Evolutionary conservation across 345 rosid genomes (phyloP).

Genomic region (Eucalyptus marginata): DNA sequence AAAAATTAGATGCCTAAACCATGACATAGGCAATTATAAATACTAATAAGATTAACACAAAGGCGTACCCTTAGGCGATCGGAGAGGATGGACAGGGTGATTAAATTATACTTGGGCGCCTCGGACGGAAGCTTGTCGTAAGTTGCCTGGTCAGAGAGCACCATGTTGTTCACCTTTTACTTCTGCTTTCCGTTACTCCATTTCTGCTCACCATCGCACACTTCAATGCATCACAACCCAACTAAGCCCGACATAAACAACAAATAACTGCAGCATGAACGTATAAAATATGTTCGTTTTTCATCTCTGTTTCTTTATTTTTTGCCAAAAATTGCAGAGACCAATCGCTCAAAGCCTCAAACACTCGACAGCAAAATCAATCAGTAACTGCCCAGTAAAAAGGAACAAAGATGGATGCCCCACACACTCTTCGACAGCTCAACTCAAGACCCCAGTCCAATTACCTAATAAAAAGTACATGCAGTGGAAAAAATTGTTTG

Average conservation of each 20-base stretch:
- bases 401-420: too few relatives aligned
- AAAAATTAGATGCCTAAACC: too few relatives aligned
- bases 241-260: background rate
- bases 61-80: background rate
- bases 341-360: background rate
- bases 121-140: too few relatives aligned
- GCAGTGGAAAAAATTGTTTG: background rate
- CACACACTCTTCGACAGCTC: background rate
- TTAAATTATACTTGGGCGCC: too few relatives aligned
- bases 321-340: background rate
- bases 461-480: background rate
- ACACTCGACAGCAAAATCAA: background rate
- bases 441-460: background rate
- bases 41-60: background rate
- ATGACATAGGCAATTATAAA: too few relatives aligned
- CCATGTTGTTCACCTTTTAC: background rate
- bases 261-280: background rate
- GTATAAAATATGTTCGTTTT: background rate
- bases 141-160: too few relatives aligned
- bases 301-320: background rate
- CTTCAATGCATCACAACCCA: background rate
- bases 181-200: background rate
- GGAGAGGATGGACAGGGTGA: too few relatives aligned
- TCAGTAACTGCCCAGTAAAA: background rate
- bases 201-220: constrained; percentile 5